Conservation (phyloP, 2,329 filamentous ascomycete genomes). For the Sphaerulina vaccinii region DNA sequence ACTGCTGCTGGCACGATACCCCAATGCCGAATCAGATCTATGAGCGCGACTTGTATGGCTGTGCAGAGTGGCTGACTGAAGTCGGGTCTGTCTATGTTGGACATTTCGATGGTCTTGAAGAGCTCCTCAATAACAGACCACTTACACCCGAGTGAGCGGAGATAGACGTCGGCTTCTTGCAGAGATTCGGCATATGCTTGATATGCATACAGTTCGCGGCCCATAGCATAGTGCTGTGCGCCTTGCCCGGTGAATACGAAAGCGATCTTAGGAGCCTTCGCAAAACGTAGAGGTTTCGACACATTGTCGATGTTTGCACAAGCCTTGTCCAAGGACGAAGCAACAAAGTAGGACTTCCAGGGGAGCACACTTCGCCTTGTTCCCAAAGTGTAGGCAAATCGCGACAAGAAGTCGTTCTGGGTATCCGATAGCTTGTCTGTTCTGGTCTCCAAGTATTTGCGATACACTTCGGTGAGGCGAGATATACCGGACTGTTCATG, state of each 20-base stretch:
- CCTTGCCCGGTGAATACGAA: constrained; percentile 25
- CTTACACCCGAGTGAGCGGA: constrained; percentile 18
- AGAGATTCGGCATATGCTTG: neutral
- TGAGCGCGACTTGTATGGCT: constrained; percentile 16
- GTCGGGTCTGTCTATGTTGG: constrained; percentile 34
- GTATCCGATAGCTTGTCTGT: neutral
- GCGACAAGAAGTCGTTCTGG: neutral
- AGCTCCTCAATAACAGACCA: constrained; percentile 25
- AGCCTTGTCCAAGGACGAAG: neutral
- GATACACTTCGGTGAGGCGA: constrained; percentile 4
- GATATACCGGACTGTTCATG: neutral
- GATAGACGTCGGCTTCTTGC: neutral
- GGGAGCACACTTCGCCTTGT: neutral
- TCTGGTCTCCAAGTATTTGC: neutral
- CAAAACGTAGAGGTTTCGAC: neutral
- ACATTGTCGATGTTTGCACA: neutral
- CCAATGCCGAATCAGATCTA: constrained; percentile 11
- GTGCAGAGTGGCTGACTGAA: constrained; percentile 16
- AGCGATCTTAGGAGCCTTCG: neutral
- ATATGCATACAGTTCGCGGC: neutral
- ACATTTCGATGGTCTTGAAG: constrained; percentile 51
- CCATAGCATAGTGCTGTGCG: constrained; percentile 23
- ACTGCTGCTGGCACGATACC: constrained; percentile 26
- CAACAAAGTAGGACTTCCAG: neutral
- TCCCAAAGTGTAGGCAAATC: neutral